Evolutionary conservation across 495 filamentous ascomycete species (phyloP).

Genomic region (Penicillium antarcticum): DNA sequence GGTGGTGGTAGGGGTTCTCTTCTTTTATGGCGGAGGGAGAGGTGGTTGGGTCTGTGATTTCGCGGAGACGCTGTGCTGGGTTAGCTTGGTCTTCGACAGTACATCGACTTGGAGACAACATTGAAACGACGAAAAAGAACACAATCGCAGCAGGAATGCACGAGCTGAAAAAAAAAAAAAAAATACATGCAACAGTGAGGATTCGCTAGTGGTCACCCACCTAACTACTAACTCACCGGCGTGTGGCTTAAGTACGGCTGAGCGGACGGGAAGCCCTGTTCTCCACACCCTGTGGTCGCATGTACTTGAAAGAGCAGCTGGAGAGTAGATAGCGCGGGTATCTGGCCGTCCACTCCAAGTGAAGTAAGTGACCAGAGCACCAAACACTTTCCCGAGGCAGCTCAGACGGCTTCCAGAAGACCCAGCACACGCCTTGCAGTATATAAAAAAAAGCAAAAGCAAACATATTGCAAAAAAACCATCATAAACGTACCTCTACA

Average conservation of each 20-base stretch:
- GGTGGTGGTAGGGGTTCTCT: slow-evolving; percentile 73
- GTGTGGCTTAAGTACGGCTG: slow-evolving; percentile 51
- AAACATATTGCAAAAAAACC: not conserved
- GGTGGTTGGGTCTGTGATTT: slow-evolving; percentile 47
- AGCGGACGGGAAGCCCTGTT: slow-evolving; percentile 50
- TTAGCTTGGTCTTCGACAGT: slow-evolving; percentile 10
- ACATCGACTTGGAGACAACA: too few relatives aligned
- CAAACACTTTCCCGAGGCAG: not conserved
- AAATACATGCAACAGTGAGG: slow-evolving; percentile 48
- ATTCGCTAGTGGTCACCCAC: slow-evolving; percentile 52
- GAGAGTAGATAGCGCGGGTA: slow-evolving; percentile 10
- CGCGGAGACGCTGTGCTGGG: slow-evolving; percentile 59
- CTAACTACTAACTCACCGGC: slow-evolving; percentile 49
- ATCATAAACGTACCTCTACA: slow-evolving; percentile 57
- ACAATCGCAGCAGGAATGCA: too few relatives aligned
- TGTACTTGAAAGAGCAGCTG: slow-evolving; percentile 19
- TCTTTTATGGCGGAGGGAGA: slow-evolving; percentile 54
- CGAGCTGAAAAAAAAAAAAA: slow-evolving; percentile 13
- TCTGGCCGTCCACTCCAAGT: not conserved
- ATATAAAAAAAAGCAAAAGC: not conserved
- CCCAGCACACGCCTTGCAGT: slow-evolving; percentile 1
- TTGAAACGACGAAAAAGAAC: slow-evolving; percentile 7
- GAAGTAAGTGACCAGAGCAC: not conserved
- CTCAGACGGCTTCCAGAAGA: not conserved
- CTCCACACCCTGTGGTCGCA: slow-evolving; percentile 51